Evolutionary conservation across 2,329 filamentous ascomycete species (phyloP).

Genomic region (Epichloe glyceriae): DNA sequence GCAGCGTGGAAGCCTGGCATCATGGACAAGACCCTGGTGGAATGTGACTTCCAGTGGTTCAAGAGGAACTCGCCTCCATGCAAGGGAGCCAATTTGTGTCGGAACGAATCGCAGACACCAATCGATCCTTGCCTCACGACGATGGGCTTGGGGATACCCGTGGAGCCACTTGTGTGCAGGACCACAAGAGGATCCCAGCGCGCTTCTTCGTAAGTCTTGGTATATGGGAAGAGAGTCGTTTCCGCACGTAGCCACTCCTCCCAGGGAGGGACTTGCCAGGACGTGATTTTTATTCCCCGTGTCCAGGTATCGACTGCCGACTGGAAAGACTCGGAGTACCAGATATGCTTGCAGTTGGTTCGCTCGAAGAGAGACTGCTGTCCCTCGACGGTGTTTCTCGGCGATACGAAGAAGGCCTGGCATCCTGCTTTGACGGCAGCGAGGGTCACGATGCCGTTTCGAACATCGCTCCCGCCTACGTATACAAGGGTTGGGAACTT

Average conservation of each 20-base stretch:
- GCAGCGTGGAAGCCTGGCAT: constrained; percentile 29
- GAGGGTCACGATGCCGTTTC: constrained; percentile 8
- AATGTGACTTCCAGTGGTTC: background rate
- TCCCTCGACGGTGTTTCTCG: constrained; percentile 6
- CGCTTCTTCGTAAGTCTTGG: constrained; percentile 6
- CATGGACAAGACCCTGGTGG: constrained; percentile 4
- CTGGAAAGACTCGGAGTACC: constrained; percentile 12
- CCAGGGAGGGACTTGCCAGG: constrained; percentile 19
- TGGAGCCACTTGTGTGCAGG: constrained; percentile 8
- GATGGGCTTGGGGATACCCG: constrained; percentile 20
- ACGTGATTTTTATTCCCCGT: constrained; percentile 18
- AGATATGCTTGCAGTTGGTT: constrained; percentile 28
- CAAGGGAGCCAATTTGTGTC: constrained; percentile 10
- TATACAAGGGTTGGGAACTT: constrained; percentile 23
- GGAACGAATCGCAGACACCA: constrained; percentile 20
- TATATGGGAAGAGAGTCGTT: constrained; percentile 13
- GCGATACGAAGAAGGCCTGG: constrained; percentile 7
- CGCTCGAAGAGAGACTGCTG: constrained; percentile 25
- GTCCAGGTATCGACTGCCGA: constrained; percentile 8
- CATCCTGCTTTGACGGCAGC: constrained; percentile 8
- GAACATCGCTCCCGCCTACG: constrained; percentile 14
- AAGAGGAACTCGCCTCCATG: background rate
- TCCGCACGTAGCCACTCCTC: constrained; percentile 24
- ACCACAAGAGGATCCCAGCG: constrained; percentile 5
- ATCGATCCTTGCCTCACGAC: constrained; percentile 25